These are phyloP conservation scores for Yarrowia yakushimensis DNA, from an alignment of 805 yeast genomes.

Conservation along the genomic window DNA sequence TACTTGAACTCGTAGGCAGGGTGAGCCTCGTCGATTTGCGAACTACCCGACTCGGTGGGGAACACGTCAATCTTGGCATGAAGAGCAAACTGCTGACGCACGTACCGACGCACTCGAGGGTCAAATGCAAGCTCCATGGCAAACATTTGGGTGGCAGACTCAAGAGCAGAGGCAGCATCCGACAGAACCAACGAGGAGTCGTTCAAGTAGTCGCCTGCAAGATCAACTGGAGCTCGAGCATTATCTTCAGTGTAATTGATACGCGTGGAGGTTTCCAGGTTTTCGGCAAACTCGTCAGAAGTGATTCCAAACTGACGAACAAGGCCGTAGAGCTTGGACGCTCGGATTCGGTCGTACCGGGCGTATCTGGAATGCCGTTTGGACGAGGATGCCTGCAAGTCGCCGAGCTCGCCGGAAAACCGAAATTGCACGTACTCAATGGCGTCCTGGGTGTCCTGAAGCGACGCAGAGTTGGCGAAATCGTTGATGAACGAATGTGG, in stretches of 20 bases:
- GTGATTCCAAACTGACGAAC: constrained; percentile 70
- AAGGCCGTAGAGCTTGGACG: constrained; percentile 60
- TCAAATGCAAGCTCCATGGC: constrained; percentile 79
- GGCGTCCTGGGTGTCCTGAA: constrained; percentile 82
- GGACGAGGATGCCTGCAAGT: constrained; percentile 33
- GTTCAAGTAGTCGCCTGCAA: constrained; percentile 44
- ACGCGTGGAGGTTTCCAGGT: constrained; percentile 62
- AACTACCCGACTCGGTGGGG: constrained; percentile 77
- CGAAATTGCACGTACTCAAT: constrained; percentile 77
- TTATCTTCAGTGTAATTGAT: constrained; percentile 72
- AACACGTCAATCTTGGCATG: constrained; percentile 66
- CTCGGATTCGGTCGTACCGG: constrained; percentile 48
- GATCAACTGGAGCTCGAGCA: constrained; percentile 54
- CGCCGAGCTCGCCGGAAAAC: constrained; percentile 58
- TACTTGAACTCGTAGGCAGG: constrained; percentile 89
- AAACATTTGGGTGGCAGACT: constrained; percentile 68
- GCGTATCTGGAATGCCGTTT: constrained; percentile 43
- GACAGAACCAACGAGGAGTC: constrained; percentile 28
- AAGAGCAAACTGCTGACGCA: constrained; percentile 56
- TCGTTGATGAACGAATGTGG: constrained; percentile 55
- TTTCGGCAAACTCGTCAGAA: constrained; percentile 80
- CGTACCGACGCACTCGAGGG: constrained; percentile 69
- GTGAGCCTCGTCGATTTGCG: constrained; percentile 72
- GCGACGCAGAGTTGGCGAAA: constrained; percentile 54
- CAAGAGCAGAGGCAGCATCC: constrained; percentile 49